Base-by-base conservation (phyloP, 345 rosid species). In the Hevea brasiliensis region DNA sequence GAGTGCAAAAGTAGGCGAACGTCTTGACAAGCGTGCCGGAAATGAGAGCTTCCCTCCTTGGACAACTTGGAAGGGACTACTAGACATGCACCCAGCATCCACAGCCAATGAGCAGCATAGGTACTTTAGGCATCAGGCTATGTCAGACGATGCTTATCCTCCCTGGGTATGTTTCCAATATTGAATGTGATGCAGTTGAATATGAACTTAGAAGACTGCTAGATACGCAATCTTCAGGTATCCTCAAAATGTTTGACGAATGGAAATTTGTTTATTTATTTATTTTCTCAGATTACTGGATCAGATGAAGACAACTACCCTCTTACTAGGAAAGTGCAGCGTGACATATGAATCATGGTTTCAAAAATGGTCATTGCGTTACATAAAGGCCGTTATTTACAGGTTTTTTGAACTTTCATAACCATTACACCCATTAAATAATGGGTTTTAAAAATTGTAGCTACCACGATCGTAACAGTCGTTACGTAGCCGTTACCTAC, bases 301-400 rank as follows among this genome's bases (percentile, higher is more conserved):
- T 90, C 94, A 12, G 97, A 92, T 61, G 96, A 89, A 81, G 99
- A 95, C 66, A 95, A 95, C 58, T 95, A 89, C 64, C 98, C 99
- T 7, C 79, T 86, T 42, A 92, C 99, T 0, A 83, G 99, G 80
- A 87, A 80, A 87, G 98, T 86, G 71, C 99, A 95, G 76, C 86
- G 84, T 0, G 99, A 95, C 69, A 77, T 95, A 58, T 92, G 99
- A 98, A 79, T 81, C 61, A n/a, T n/a, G n/a, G n/a, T n/a, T n/a
- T n/a, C n/a, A n/a, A n/a, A n/a, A n/a, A n/a, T n/a, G n/a, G n/a
- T n/a, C n/a, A n/a, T n/a, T n/a, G n/a, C n/a, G n/a, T n/a, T n/a
- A n/a, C n/a, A n/a, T n/a, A n/a, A n/a, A n/a, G n/a, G n/a, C n/a
- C n/a, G n/a, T n/a, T n/a, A n/a, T n/a, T n/a, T n/a, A n/a, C n/a